Conservation (phyloP, 768 basidiomycete genomes). For the Suillus plorans region DNA sequence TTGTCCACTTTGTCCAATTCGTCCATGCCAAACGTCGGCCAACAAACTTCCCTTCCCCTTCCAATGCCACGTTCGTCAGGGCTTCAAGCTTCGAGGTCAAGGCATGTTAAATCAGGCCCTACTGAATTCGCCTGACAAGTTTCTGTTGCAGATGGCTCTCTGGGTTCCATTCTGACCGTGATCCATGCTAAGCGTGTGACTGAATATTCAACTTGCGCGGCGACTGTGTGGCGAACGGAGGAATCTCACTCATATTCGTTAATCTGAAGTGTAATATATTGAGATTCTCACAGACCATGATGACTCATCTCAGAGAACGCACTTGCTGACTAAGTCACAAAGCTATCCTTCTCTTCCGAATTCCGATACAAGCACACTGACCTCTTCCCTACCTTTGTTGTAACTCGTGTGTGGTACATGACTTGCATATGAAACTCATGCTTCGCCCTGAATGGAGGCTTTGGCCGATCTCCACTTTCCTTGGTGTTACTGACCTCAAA, state of each 20-base stretch:
- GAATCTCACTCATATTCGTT: not conserved
- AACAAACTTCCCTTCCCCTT: conserved; percentile 89
- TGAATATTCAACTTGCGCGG: conserved; percentile 14
- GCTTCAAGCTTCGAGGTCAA: conserved; percentile 87
- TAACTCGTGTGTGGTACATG: conserved; percentile 26
- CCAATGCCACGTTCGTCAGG: conserved; percentile 81
- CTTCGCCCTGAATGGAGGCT: conserved; percentile 83
- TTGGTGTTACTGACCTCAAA: conserved; percentile 90
- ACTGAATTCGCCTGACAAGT: conserved; percentile 1
- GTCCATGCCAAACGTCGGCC: conserved; percentile 86
- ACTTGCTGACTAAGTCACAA: not conserved
- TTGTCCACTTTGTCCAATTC: conserved; percentile 69
- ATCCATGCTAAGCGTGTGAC: not conserved
- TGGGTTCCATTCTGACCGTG: conserved; percentile 78
- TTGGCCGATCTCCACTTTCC: conserved; percentile 79
- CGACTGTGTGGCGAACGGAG: conserved; percentile 32
- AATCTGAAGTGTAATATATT: too few species aligned
- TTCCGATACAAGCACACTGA: not conserved
- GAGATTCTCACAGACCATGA: too few species aligned
- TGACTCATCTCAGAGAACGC: not conserved
- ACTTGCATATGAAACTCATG: conserved; percentile 67
- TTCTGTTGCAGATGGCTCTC: conserved; percentile 43
- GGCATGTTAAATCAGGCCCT: conserved; percentile 9
- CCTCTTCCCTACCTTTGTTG: not conserved
- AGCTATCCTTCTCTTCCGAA: not conserved